These are phyloP conservation scores for Sclerotinia trifoliorum DNA, from an alignment of 2,329 filamentous ascomycete genomes.

Conservation along the genomic window DNA sequence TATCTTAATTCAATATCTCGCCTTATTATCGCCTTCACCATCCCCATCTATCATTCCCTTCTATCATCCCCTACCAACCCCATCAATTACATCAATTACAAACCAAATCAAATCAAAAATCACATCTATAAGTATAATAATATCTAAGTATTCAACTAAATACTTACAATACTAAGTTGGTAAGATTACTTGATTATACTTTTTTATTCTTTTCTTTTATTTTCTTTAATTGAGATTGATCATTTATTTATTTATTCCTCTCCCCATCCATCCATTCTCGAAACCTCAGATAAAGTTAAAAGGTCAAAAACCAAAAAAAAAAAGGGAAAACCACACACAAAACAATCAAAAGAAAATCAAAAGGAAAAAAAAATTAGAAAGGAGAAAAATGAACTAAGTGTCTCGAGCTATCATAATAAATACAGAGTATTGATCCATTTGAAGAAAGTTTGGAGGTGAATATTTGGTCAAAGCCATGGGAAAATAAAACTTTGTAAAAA, in stretches of 20 bases:
- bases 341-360: slow-evolving; percentile 14
- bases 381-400: slow-evolving; percentile 5
- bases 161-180: no score
- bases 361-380: not conserved
- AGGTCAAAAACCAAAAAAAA: not conserved
- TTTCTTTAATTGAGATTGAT: not conserved
- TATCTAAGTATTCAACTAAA: no score
- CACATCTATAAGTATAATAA: no score
- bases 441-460: slow-evolving; percentile 2
- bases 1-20: no score
- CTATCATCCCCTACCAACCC: no score
- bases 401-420: slow-evolving; percentile 24
- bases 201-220: no score
- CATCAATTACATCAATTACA: no score
- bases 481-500: not conserved
- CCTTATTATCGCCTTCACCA: no score
- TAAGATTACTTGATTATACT: no score
- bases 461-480: not conserved
- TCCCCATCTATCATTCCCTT: no score
- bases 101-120: no score
- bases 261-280: not conserved
- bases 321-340: not conserved
- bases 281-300: not conserved
- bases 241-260: not conserved
- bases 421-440: slow-evolving; percentile 21